phyloP scores from a whole-genome alignment of 2,329 filamentous ascomycete species.

The Acarospora socialis region DNA sequence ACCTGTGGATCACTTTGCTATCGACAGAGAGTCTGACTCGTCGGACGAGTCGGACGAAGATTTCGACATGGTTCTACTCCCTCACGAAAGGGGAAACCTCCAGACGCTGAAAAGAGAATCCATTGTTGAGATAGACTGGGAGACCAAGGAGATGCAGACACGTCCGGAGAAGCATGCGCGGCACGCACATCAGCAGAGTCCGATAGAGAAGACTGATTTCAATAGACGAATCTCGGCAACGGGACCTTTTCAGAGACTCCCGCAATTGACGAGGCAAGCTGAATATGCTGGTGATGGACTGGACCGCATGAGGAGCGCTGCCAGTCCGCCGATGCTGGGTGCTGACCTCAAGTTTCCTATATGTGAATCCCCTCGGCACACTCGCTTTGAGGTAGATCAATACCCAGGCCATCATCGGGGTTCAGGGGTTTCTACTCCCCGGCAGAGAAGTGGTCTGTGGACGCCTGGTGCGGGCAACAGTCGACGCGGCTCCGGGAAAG shows the following conservation, averaged over 20 bases:
- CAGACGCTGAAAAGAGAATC: constrained; percentile 28
- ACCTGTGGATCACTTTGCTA: constrained; percentile 32
- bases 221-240: constrained; percentile 16
- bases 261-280: background rate
- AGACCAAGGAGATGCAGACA: constrained; percentile 65
- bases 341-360: constrained; percentile 64
- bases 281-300: constrained; percentile 19
- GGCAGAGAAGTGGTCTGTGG: constrained; percentile 32
- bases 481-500: constrained; percentile 8
- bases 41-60: constrained; percentile 19
- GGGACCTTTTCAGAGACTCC: constrained; percentile 1
- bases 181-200: constrained; percentile 30
- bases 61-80: constrained; percentile 16
- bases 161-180: constrained; percentile 53
- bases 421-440: constrained; percentile 14
- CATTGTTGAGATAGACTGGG: constrained; percentile 45
- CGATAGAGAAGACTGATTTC: constrained; percentile 20
- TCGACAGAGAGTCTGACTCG: constrained; percentile 26
- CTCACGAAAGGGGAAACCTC: constrained; percentile 17
- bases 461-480: constrained; percentile 16
- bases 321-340: constrained; percentile 76
- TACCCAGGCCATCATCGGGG: constrained; percentile 20
- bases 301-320: constrained; percentile 42
- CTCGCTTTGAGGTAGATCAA: constrained; percentile 69
- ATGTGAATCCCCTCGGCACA: constrained; percentile 70